Base-by-base conservation (phyloP, 1,284 basidiomycete genomes). In the Xanthoconium separans region DNA sequence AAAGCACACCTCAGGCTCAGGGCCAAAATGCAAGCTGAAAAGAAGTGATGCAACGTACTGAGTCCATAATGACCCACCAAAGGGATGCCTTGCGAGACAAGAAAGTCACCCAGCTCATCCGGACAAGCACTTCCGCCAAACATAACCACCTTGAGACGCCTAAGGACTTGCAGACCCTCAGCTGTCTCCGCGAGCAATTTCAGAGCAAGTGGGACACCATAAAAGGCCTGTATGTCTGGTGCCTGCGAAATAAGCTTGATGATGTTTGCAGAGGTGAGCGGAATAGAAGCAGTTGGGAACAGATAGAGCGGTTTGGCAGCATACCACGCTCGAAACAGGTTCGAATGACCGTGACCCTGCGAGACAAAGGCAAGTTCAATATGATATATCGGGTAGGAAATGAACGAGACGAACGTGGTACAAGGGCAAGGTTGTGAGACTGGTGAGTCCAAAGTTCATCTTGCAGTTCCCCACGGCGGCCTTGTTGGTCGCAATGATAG, bases 11-110 rank as follows among this genome's bases (percentile, higher is more conserved):
- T 22, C 13, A 52, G 18, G 45, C 4, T 0, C 4, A 1, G n/a
- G n/a, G n/a, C n/a, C n/a, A 20, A 15, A 33, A 27, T 27, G 27
- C 27, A 27, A 27, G 6, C 6, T 7, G 20, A 3, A 29, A 40
- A 10, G 24, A 2, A 13, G 4, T 10, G 65, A 48, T 45, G 30
- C 5, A 8, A 56, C 61, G 18, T 39, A 68, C 64, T 64, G 79
- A 49, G 76, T 75, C 84, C 84, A 60, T 81, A 82, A 36, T 78
- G 73, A 12, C 80, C 79, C 27, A 82, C 75, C 7, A 87, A 72
- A 20, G 75, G 77, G 5, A 86, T 76, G 1, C 80, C 80, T 22
- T 75, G 62, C 1, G 69, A 71, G 0, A 80, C 79, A 30, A 87
- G 73, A 9, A 75, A 68, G 56, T 84, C 78, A 0, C 85, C 84